Conservation (phyloP, 306 rosid species). For the Dryas octopetala region DNA sequence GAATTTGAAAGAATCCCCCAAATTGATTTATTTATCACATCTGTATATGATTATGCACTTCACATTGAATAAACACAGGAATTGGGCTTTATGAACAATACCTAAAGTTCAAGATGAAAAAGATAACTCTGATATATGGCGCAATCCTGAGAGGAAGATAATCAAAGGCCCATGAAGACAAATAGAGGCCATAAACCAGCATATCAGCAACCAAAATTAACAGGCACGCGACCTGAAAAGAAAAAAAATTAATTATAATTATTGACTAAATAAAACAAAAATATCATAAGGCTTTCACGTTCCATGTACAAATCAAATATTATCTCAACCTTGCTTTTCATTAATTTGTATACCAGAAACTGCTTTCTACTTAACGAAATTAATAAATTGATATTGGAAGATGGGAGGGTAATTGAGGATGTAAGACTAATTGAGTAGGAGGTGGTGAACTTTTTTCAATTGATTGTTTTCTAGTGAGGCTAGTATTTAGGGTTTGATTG, state of each 20-base stretch:
- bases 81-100: slow-evolving; percentile 31
- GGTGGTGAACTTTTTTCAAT: too few relatives aligned
- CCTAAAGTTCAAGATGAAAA: slow-evolving; percentile 85
- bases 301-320: background rate
- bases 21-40: background rate
- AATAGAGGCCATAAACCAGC: slow-evolving; percentile 60
- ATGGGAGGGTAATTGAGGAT: too few relatives aligned
- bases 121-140: slow-evolving; percentile 85
- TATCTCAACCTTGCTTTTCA: background rate
- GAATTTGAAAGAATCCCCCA: background rate
- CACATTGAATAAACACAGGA: slow-evolving; percentile 3
- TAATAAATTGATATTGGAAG: too few relatives aligned
- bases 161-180: slow-evolving; percentile 68
- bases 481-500: too few relatives aligned
- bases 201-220: slow-evolving; percentile 68
- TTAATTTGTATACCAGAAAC: background rate
- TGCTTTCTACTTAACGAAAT: background rate
- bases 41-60: background rate
- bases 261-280: slow-evolving; percentile 10
- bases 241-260: slow-evolving; percentile 18
- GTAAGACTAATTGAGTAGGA: too few relatives aligned
- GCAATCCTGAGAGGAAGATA: slow-evolving; percentile 88
- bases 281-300: slow-evolving; percentile 3
- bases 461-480: too few relatives aligned
- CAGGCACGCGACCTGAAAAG: slow-evolving; percentile 64